Evolutionary conservation across 768 basidiomycete species (phyloP).

Genomic region (Lentinula raphanica): DNA sequence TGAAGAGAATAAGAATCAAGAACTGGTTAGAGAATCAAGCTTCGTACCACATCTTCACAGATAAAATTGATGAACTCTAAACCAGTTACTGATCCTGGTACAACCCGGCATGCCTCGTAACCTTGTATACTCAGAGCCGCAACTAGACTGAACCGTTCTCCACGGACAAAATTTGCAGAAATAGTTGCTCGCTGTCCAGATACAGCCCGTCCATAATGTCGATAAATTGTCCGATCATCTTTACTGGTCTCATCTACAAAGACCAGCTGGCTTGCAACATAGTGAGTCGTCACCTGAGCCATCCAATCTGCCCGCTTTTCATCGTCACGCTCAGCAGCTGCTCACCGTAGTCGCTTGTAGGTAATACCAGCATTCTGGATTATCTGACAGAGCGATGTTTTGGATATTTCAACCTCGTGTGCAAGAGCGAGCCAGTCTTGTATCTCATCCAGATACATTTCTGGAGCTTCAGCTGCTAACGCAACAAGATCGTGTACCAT

Average conservation of each 20-base stretch:
- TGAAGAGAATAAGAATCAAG: neutral
- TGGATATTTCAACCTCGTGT: constrained; percentile 13
- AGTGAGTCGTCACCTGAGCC: constrained; percentile 7
- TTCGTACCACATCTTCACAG: constrained; percentile 19
- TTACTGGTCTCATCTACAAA: constrained; percentile 26
- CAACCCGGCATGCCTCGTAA: constrained; percentile 18
- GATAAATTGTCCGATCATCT: constrained; percentile 21
- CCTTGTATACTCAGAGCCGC: constrained; percentile 23
- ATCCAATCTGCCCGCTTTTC: constrained; percentile 8
- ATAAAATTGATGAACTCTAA: constrained; percentile 27
- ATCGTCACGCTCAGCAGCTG: constrained; percentile 15
- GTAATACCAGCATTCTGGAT: constrained; percentile 16
- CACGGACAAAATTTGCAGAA: constrained; percentile 16
- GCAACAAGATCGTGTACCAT: neutral
- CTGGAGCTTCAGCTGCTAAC: neutral
- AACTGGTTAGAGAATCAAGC: too few species aligned
- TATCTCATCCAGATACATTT: neutral
- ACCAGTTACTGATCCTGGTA: constrained; percentile 23
- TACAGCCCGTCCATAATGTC: constrained; percentile 20
- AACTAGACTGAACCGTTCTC: constrained; percentile 19
- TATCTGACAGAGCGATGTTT: neutral
- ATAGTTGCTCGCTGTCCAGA: constrained; percentile 14
- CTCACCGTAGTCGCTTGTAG: constrained; percentile 17
- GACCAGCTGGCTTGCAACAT: constrained; percentile 16
- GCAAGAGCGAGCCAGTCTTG: constrained; percentile 5